Evolutionary conservation across 1,139 yeast genomes (phyloP).

Genomic region (Casaregolazyma suthepensis): DNA sequence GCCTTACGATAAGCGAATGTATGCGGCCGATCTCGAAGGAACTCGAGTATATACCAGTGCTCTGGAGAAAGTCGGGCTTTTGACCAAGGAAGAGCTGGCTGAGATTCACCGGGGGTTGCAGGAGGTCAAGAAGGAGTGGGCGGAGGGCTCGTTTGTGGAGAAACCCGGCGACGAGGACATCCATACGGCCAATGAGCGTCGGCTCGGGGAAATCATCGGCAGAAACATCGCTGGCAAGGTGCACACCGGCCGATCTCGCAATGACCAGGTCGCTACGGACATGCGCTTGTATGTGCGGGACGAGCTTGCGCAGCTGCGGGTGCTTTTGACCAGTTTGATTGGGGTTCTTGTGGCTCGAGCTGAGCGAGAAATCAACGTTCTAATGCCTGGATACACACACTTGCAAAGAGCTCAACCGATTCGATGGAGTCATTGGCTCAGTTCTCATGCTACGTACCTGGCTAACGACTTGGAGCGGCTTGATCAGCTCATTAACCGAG

Average conservation of each 20-base stretch:
- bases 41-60: conserved; percentile 92
- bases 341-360: conserved; percentile 68
- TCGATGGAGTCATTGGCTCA: conserved; percentile 97
- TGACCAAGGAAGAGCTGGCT: conserved; percentile 61
- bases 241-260: conserved; percentile 97
- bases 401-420: conserved; percentile 98
- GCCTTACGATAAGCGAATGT: conserved; percentile 94
- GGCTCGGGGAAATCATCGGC: conserved; percentile 94
- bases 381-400: conserved; percentile 99
- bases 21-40: conserved; percentile 87
- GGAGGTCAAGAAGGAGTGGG: conserved; percentile 76
- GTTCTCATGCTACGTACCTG: conserved; percentile 91
- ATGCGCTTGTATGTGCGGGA: conserved; percentile 92
- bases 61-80: conserved; percentile 65
- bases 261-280: conserved; percentile 98
- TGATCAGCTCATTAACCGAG: conserved; percentile 70
- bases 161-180: conserved; percentile 95
- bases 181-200: conserved; percentile 97
- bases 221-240: conserved; percentile 92
- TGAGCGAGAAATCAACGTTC: conserved; percentile 72
- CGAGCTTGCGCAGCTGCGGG: conserved; percentile 54
- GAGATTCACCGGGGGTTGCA: conserved; percentile 81
- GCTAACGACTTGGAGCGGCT: conserved; percentile 84
- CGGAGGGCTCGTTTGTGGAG: conserved; percentile 61
- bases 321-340: conserved; percentile 56